Base-by-base conservation (phyloP, 2,329 filamentous ascomycete genomes). In the Monosporascus sp. region DNA sequence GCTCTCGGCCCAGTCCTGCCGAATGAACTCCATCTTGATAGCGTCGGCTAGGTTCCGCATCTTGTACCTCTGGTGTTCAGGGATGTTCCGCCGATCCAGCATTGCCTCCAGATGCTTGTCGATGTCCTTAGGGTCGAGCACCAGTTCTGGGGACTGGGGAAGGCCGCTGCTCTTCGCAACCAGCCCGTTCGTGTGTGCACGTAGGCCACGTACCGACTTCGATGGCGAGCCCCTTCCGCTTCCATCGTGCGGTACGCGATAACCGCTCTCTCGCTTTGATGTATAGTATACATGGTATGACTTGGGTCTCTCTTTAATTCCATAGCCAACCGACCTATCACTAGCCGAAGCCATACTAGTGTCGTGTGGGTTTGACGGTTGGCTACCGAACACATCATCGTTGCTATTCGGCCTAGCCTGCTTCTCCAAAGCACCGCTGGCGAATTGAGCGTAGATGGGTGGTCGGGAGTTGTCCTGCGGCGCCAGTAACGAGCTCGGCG, bases 1-100 rank as follows among this genome's bases (percentile, higher is more conserved):
- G 71, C 79, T 85, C 68, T 88, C 87, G 7, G 82, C 83, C 77
- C 89, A 90, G 67, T 97, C 89, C 68, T 96, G 92, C 50, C 87
- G 86, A 63, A 97, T 91, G 64, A 99, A 95, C 66, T 97, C 92
- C 67, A 91, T 89, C 73, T 99, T 99, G 75, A 97, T 92, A 37
- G 89, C 88, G 59, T 90, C 81, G 57, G 89, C 90, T 55, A 99
- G 76, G 53, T 86, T 92, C 46, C 93, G 83, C 91, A 99, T 97
- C 74, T 95, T 95, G 70, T 93, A 90, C 52, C 93, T 82, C 77
- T 96, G 91, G 59, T 96, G 89, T 65, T 95, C 89, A 3, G 93
- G 92, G 51, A 97, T 96, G 64, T 97, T 96, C 58, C 93, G 83
- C 18, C 92, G 85, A 67, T 96, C 90, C 70, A 96, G 69, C 70